Conservation (phyloP, 805 yeast species). For the Trichomonascus vanleenenianus region DNA sequence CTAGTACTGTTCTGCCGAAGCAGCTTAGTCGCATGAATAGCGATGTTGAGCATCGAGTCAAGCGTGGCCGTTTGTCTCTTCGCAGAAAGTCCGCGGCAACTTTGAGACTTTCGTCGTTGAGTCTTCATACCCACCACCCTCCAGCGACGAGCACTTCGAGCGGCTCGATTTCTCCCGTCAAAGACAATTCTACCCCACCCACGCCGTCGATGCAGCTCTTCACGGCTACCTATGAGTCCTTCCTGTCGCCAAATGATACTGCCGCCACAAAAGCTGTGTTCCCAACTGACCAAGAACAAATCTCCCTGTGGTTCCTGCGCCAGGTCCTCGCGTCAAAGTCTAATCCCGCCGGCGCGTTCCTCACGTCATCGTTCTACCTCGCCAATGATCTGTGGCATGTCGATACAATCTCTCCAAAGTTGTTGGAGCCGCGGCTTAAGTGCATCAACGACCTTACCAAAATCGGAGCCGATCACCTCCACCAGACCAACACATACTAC, state of each 20-base stretch:
- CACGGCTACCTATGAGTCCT: conserved; percentile 2
- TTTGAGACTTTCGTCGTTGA: conserved; percentile 3
- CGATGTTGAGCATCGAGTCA: conserved; percentile 9
- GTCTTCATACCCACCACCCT: not conserved
- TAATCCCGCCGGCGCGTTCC: conserved; percentile 7
- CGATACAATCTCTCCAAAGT: conserved; percentile 2
- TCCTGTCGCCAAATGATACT: not conserved
- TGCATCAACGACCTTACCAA: conserved; percentile 9
- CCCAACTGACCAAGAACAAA: conserved; percentile 2
- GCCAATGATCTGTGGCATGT: conserved; percentile 10
- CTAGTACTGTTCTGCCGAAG: not conserved
- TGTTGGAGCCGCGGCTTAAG: conserved; percentile 5
- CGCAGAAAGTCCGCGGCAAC: conserved; percentile 10
- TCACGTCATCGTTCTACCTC: conserved; percentile 5
- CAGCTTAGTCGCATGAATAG: conserved; percentile 9
- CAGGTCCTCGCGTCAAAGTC: conserved; percentile 7
- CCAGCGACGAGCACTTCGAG: not conserved
- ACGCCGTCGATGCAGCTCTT: not conserved
- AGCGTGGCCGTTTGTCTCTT: conserved; percentile 8
- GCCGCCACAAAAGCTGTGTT: not conserved
- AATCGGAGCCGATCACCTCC: conserved; percentile 7
- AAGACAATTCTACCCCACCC: not conserved
- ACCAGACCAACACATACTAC: conserved; percentile 2
- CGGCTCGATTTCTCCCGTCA: not conserved
- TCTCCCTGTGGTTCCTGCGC: conserved; percentile 12